Evolutionary conservation across 805 yeast genomes (phyloP).

Genomic region (Candida dendrica): DNA sequence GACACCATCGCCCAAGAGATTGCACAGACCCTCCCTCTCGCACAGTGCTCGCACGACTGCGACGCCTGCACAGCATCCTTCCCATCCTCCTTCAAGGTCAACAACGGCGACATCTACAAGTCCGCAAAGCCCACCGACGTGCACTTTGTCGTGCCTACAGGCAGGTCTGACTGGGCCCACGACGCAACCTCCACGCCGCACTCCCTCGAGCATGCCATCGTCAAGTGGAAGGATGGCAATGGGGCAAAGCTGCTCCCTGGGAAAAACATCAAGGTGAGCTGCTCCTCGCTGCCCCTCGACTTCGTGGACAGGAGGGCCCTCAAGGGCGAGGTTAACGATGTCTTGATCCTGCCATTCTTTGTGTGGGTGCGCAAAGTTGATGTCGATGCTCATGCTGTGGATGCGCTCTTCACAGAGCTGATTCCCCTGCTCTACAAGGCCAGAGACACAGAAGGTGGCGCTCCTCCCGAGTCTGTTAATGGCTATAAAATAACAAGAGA

Average conservation of each 20-base stretch:
- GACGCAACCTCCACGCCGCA: constrained; percentile 50
- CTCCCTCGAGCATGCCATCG: constrained; percentile 39
- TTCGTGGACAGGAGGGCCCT: constrained; percentile 36
- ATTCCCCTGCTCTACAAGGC: constrained; percentile 32
- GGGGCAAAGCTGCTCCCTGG: constrained; percentile 16
- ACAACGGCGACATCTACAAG: constrained; percentile 41
- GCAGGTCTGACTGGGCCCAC: constrained; percentile 77
- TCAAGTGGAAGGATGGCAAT: constrained; percentile 29
- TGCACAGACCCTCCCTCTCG: constrained; percentile 31
- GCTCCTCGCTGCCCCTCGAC: constrained; percentile 46
- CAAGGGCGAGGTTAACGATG: constrained; percentile 43
- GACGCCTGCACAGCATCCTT: constrained; percentile 43
- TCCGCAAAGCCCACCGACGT: constrained; percentile 62
- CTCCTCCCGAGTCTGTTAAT: constrained; percentile 14
- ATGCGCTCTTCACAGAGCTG: constrained; percentile 34
- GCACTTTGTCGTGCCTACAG: constrained; percentile 79
- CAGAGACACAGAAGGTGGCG: constrained; percentile 10
- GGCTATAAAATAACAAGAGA: constrained; percentile 29
- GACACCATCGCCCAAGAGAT: constrained; percentile 18
- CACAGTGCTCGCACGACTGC: constrained; percentile 50
- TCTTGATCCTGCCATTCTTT: constrained; percentile 67
- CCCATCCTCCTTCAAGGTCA: constrained; percentile 44
- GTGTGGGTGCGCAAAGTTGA: constrained; percentile 55
- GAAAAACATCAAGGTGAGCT: constrained; percentile 40
- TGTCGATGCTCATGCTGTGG: constrained; percentile 34